Evolutionary conservation across 192 early-diverging fungal species (phyloP), one percentile per base, ranked within the genome.

Genomic region (Coemansia sp.): DNA sequence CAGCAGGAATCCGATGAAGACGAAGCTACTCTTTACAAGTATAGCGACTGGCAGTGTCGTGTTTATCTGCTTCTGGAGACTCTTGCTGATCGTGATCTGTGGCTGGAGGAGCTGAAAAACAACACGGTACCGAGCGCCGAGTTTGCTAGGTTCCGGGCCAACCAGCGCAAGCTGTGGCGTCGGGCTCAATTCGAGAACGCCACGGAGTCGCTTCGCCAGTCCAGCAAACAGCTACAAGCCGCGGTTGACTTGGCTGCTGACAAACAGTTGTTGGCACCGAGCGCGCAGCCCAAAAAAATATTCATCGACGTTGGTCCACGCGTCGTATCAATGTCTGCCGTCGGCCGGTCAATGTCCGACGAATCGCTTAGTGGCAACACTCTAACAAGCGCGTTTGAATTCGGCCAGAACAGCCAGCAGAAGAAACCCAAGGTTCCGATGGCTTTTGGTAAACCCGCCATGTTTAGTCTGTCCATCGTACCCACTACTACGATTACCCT

Each of bases 11-110:
- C 18, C 22, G 72, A 76, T 45, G 71, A 71, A 20, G 74, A 76
- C 28, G 71, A 74, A 33, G 75, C 72, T 14, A 71, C 66, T 15
- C 69, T 83, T 43, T 45, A 55, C 59, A 70, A 67, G 71, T 79
- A 59, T 56, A 68, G 66, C 53, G 74, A 83, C 61, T 84, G 81
- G 81, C 81, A 79, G 58, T 84, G 81, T 71, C 81, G 81, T 43
- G 81, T 84, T 20, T 84, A 84, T 53, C n/a, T 84, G 5, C 61
- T 84, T 17, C 64, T 84, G 18, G 81, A 79, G 15, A 70, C 76
- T 15, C 65, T 84, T 28, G 48, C 61, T 4, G 76, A 78, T 64
- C 73, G 81, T 52, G 76, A 78, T 34, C 37, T 62, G 36, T 84
- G 81, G 81, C 73, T 84, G 39, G 43, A 64, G 36, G 76, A 78